phyloP scores from a whole-genome alignment of 352 stramenopile species.

The Phytophthora podocarpi region DNA sequence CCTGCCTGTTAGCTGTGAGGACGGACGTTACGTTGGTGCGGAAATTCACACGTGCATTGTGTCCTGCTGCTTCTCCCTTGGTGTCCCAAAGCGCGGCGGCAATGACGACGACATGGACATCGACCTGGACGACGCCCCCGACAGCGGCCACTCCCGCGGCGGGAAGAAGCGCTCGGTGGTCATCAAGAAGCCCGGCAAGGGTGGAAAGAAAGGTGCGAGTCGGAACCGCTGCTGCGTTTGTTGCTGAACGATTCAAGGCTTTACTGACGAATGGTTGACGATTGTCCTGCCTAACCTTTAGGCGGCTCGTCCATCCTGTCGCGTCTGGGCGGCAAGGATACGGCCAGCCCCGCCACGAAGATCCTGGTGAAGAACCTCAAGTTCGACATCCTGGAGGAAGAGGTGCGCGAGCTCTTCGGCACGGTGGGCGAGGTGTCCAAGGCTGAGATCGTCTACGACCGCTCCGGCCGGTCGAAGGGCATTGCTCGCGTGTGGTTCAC shows the following conservation, averaged over 20 bases:
- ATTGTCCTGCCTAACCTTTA: slow-evolving; percentile 7
- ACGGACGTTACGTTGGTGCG: slow-evolving; percentile 30
- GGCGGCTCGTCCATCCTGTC: slow-evolving; percentile 63
- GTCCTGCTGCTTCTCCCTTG: slow-evolving; percentile 35
- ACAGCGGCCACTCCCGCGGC: slow-evolving; percentile 30
- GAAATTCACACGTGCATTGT: slow-evolving; percentile 38
- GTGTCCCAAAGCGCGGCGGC: slow-evolving; percentile 38
- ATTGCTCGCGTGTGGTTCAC: slow-evolving; percentile 81
- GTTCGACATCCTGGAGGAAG: slow-evolving; percentile 84
- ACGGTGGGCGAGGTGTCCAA: slow-evolving; percentile 81
- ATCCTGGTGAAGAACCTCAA: slow-evolving; percentile 88
- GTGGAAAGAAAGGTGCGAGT: slow-evolving; percentile 63
- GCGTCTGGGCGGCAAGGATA: slow-evolving; percentile 60
- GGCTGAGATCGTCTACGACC: slow-evolving; percentile 84
- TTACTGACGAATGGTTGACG: slow-evolving; percentile 19
- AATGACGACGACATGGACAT: slow-evolving; percentile 70
- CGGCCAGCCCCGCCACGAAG: slow-evolving; percentile 55
- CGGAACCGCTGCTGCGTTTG: not conserved
- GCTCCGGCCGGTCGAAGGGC: slow-evolving; percentile 81
- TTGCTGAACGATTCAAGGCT: not conserved
- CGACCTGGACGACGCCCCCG: slow-evolving; percentile 48
- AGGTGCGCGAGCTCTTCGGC: slow-evolving; percentile 79
- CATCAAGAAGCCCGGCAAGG: slow-evolving; percentile 48
- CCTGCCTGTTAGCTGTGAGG: slow-evolving; percentile 24
- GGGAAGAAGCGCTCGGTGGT: slow-evolving; percentile 65